phyloP scores from a whole-genome alignment of 306 rosid species.

The Begonia peltatifolia region DNA sequence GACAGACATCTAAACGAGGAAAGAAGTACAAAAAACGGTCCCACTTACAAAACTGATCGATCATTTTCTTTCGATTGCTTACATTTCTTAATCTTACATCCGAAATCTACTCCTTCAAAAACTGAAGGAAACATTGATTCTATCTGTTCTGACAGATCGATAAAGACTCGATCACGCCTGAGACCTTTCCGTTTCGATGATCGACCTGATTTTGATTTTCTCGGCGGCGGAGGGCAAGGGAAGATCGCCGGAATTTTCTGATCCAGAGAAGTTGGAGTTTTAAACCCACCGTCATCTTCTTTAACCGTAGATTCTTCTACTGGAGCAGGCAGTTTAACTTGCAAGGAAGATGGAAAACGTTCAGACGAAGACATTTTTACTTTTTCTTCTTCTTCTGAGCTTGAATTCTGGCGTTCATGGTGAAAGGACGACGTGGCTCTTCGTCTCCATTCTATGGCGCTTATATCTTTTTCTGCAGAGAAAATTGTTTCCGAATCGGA shows the following conservation, averaged over 20 bases:
- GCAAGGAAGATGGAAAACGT: background rate
- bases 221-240: conserved; percentile 56
- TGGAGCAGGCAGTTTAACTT: conserved; percentile 15
- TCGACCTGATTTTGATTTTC: conserved; percentile 28
- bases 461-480: conserved; percentile 19
- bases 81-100: conserved; percentile 22
- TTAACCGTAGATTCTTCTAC: conserved; percentile 1
- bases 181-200: conserved; percentile 21
- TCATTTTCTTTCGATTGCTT: background rate
- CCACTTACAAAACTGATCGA: too few relatives aligned
- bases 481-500: conserved; percentile 23
- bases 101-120: conserved; percentile 18
- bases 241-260: conserved; percentile 14
- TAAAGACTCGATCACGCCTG: conserved; percentile 2
- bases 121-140: conserved; percentile 26
- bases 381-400: conserved; percentile 2
- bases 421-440: conserved; percentile 7
- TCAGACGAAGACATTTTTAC: background rate
- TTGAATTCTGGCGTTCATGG: background rate
- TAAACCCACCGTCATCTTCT: conserved; percentile 22
- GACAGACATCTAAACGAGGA: too few relatives aligned
- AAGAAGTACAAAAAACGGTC: too few relatives aligned
- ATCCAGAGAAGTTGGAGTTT: conserved; percentile 46
- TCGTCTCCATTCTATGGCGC: conserved; percentile 11
- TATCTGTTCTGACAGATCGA: conserved; percentile 25